These are phyloP conservation scores for Lupinus albus DNA, from an alignment of 306 rosid genomes.

Conservation along the genomic window DNA sequence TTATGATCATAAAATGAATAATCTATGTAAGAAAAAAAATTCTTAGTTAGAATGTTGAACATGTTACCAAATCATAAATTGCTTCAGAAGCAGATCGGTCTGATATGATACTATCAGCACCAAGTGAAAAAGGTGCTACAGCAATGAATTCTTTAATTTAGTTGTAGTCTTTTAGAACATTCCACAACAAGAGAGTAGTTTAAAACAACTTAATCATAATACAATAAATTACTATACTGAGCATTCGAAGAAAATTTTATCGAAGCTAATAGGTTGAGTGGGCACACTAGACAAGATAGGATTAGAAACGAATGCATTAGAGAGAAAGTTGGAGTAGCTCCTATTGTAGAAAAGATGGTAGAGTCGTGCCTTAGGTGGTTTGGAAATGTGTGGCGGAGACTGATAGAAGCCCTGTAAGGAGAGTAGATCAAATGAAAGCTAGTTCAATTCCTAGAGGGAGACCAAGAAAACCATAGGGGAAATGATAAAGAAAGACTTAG, in stretches of 20 bases:
- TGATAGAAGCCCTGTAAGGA: too few species aligned
- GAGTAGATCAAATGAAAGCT: too few species aligned
- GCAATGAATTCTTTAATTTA: constrained; percentile 28
- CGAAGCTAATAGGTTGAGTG: constrained; percentile 2
- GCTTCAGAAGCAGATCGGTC: constrained; percentile 16
- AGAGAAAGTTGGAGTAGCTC: too few species aligned
- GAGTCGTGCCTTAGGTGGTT: too few species aligned
- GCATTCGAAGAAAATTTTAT: constrained; percentile 5
- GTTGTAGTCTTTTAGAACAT: constrained; percentile 1
- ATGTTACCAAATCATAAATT: neutral
- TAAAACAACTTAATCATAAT: neutral
- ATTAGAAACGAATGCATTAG: too few species aligned
- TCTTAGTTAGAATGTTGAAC: constrained; percentile 1
- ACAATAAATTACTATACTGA: neutral
- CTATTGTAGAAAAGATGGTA: too few species aligned
- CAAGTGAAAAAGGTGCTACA: constrained; percentile 46
- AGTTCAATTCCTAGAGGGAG: too few species aligned
- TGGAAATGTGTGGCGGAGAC: too few species aligned
- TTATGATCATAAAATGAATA: constrained; percentile 3
- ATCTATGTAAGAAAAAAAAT: neutral
- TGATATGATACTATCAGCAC: constrained; percentile 48
- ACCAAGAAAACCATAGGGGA: too few species aligned
- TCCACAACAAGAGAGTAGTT: neutral
- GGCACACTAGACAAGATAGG: too few species aligned
- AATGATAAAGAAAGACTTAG: too few species aligned